Conservation (phyloP, 148 eudicot species). For the Pouteria glomerata region DNA sequence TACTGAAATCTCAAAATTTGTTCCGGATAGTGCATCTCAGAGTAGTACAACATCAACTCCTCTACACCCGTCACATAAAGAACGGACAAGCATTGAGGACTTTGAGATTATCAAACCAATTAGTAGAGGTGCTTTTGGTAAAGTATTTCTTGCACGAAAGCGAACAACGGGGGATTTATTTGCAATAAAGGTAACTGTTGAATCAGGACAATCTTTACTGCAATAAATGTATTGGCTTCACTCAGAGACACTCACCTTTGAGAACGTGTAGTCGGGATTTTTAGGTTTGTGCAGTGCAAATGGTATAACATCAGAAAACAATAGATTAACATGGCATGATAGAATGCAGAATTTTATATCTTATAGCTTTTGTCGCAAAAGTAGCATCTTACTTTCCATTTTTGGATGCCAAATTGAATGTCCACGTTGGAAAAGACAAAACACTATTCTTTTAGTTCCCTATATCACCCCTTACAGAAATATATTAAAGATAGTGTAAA, state of each 20-base stretch:
- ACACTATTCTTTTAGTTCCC: not conserved
- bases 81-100: slow-evolving; percentile 65
- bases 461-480: not conserved
- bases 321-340: not conserved
- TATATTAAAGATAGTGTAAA: not conserved
- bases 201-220: not conserved
- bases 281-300: not conserved
- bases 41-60: slow-evolving; percentile 53
- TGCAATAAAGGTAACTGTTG: slow-evolving; percentile 56
- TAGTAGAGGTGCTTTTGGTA: slow-evolving; percentile 70
- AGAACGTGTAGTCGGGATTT: not conserved
- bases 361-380: not conserved
- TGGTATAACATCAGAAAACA: not conserved
- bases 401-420: not conserved
- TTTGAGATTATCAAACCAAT: slow-evolving; percentile 75
- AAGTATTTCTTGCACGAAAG: slow-evolving; percentile 66
- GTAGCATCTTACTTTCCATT: not conserved
- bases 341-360: not conserved
- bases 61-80: slow-evolving; percentile 42
- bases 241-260: slow-evolving; percentile 7
- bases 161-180: slow-evolving; percentile 67
- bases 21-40: slow-evolving; percentile 47
- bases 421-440: not conserved
- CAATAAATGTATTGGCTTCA: not conserved
- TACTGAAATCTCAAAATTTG: slow-evolving; percentile 21